A percentile compares a stretch with the other conserved stretches of the same genome.
Conservation (phyloP, 2,329 filamentous ascomycete species). For the Neonectria neomacrospora region DNA sequence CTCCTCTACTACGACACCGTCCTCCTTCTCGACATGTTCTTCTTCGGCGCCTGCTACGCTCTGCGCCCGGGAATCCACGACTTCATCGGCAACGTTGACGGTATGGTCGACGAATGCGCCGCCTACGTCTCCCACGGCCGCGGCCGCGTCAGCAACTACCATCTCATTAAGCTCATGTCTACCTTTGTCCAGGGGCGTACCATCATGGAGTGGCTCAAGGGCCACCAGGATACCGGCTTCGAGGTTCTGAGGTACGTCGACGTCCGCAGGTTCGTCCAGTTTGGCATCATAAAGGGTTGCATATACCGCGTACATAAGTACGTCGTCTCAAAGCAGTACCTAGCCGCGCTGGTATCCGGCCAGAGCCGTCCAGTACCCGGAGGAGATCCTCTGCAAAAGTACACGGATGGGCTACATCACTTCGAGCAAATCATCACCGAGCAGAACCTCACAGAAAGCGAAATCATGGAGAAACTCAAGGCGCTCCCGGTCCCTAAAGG, state of each 20-base stretch:
- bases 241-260: constrained; percentile 81
- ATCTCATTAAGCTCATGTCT: constrained; percentile 85
- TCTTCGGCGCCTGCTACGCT: constrained; percentile 92
- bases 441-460: constrained; percentile 74
- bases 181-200: constrained; percentile 84
- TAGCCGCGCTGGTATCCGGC: constrained; percentile 66
- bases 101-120: constrained; percentile 86
- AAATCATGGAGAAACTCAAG: constrained; percentile 76
- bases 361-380: constrained; percentile 55
- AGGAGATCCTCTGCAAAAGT: constrained; percentile 69
- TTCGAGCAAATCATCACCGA: constrained; percentile 88
- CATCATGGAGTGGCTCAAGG: constrained; percentile 87
- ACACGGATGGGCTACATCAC: constrained; percentile 78
- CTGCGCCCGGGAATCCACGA: constrained; percentile 79
- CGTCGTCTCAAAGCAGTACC: constrained; percentile 75
- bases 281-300: constrained; percentile 94
- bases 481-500: constrained; percentile 62
- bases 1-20: constrained; percentile 94
- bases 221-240: constrained; percentile 74
- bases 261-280: constrained; percentile 90
- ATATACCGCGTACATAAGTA: constrained; percentile 95
- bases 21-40: constrained; percentile 92
- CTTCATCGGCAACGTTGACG: constrained; percentile 79
- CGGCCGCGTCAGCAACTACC: constrained; percentile 65
- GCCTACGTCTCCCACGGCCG: constrained; percentile 75